Base-by-base conservation (phyloP, 495 filamentous ascomycete genomes). In the Talaromyces wortmannii region DNA sequence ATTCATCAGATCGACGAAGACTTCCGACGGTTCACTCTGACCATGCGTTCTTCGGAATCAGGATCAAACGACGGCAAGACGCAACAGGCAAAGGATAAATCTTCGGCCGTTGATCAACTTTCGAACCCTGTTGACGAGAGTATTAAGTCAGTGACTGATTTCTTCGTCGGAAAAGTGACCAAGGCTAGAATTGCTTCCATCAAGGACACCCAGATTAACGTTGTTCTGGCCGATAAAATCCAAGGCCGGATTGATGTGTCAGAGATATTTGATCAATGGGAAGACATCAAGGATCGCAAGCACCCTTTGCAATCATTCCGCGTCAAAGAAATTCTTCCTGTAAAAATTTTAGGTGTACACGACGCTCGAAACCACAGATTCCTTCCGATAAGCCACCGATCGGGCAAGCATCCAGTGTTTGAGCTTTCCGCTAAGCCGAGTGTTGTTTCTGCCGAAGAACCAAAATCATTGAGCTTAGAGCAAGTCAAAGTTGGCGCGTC, bases 191-290 rank as follows among this genome's bases (percentile, higher is more conserved):
- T 98, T 44, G 77, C 76, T 43, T 89, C 89, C 7, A 69, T 95
- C 58, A 96, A 94, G 67, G 83, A 83, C 31, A 96, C 91, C 0
- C 94, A 97, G 63, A 71, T 98, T 51, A 96, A 97, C 60, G 90
- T 97, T 16, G 82, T 86, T 56, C 78, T 97, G 54, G 90, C 90
- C 44, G 90, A 96, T 62, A 91, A 91, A 62, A 76, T 97, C 36
- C 89, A 92, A 66, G 94, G 92, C 17, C 88, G 94, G 17, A 84
- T 98, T 47, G 91, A 96, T 63, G 80, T 92, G 0, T 94, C 92
- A 10, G 90, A 96, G 61, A 63, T 91, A 33, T 98, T 91, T 63
- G 89, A 97, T 65, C 76, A 76, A 3, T 96, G 87, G 85, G 88
- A 94, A 31, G 85, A 90, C 32, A 90, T 98, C 63, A 77, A 83